Percentiles rank a stretch among this genome's conserved stretches.
Evolutionary conservation across 2,329 filamentous ascomycete genomes (phyloP).

Genomic region (Trichothecium sympodiale): DNA sequence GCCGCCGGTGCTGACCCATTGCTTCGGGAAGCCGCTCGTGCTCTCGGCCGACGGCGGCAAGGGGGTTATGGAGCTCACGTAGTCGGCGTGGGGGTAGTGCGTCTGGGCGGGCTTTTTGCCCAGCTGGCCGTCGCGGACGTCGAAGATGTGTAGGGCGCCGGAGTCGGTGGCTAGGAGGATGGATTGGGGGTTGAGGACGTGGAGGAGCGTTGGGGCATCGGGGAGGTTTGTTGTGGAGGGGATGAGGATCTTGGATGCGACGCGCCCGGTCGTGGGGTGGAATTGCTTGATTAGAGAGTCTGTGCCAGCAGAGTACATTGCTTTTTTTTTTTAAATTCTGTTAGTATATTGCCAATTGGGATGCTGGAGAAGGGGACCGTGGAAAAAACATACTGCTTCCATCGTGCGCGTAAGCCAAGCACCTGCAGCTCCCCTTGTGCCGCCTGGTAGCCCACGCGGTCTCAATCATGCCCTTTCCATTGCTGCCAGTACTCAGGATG

Average conservation of each 20-base stretch:
- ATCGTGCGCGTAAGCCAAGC: slow-evolving; percentile 67
- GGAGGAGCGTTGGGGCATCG: slow-evolving; percentile 71
- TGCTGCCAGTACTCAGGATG: slow-evolving; percentile 36
- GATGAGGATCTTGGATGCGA: slow-evolving; percentile 72
- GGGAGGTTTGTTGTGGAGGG: slow-evolving; percentile 43
- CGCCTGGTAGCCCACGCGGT: slow-evolving; percentile 77
- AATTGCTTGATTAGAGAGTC: slow-evolving; percentile 48
- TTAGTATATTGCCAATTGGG: too few species aligned
- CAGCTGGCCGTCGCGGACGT: slow-evolving; percentile 56
- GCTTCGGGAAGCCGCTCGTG: slow-evolving; percentile 82
- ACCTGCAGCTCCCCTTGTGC: slow-evolving; percentile 89
- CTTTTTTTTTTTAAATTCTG: slow-evolving; percentile 16
- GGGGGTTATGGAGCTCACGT: slow-evolving; percentile 77
- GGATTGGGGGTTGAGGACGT: slow-evolving; percentile 76
- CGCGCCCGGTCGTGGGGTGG: slow-evolving; percentile 48
- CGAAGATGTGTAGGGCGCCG: slow-evolving; percentile 77
- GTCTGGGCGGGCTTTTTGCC: slow-evolving; percentile 61
- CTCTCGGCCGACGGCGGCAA: slow-evolving; percentile 70
- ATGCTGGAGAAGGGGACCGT: background rate
- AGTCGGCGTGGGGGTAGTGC: slow-evolving; percentile 82
- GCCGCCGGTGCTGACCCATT: slow-evolving; percentile 89
- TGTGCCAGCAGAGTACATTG: slow-evolving; percentile 53
- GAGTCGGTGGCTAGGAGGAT: slow-evolving; percentile 87
- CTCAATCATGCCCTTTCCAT: slow-evolving; percentile 66
- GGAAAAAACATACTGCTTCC: slow-evolving; percentile 49